Evolutionary conservation across 805 yeast species (phyloP), one percentile per base, ranked within the genome.

Genomic region (Kuraishia floccosa): DNA sequence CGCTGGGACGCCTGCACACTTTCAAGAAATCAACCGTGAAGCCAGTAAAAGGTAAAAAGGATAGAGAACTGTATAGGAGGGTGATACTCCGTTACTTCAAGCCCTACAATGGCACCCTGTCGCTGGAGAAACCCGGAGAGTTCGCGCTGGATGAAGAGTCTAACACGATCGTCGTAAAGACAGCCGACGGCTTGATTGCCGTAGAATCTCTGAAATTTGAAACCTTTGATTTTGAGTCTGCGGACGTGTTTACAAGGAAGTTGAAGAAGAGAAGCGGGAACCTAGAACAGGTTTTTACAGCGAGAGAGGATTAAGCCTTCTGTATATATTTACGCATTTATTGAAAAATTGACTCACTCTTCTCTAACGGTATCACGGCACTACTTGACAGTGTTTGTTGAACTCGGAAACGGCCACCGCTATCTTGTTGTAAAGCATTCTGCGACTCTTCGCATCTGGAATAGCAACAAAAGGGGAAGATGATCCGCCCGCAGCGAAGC

Each of bases 331-430:
- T 25, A 25, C 6, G 5, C 18, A 14, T 21, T 38, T 36, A 60
- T 34, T 54, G 42, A 18, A 50, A 38, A 7, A 25, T 27, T 21
- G n/a, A n/a, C n/a, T n/a, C n/a, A n/a, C n/a, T n/a, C n/a, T n/a
- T n/a, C n/a, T n/a, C n/a, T n/a, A 15, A 17, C 15, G 17, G 17
- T 13, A 12, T n/a, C 15, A 54, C 18, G 52, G 39, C 6, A 45
- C 42, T 11, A 74, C 76, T 44, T 72, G 78, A 41, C 81, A 75
- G 32, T 60, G 67, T 53, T 76, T 75, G 46, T 87, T 89, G 56
- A 65, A 86, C 44, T 78, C 83, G 15, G 65, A 69, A 12, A 85
- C 97, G 2, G 96, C 96, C 36, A 78, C 56, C 3, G 76, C 79
- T 42, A 91, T 81, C 46, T 69, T 70, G 39, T 61, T 67, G 60